A percentile compares a stretch with the other conserved stretches of the same genome.
phyloP scores from a whole-genome alignment of 352 stramenopile genomes.

The Phytopythium cucurbitacearum region DNA sequence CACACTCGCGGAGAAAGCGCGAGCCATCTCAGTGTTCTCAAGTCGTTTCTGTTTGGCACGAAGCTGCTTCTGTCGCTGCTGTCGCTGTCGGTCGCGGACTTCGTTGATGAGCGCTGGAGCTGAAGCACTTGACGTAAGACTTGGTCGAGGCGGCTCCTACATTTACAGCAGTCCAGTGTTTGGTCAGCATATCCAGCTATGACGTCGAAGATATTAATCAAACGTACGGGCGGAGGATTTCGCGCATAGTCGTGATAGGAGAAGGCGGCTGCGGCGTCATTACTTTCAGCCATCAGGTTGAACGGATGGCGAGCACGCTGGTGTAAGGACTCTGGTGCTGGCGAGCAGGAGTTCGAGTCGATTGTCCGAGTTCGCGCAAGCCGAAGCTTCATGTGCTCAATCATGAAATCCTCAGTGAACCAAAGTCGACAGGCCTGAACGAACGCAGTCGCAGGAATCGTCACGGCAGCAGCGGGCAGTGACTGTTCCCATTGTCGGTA shows the following conservation, averaged over 20 bases:
- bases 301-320: constrained; percentile 35
- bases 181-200: too few relatives aligned
- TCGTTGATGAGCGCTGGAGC: background rate
- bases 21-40: constrained; percentile 46
- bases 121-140: constrained; percentile 1
- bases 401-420: constrained; percentile 43
- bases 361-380: constrained; percentile 12
- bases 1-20: constrained; percentile 57
- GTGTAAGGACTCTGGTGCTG: constrained; percentile 15
- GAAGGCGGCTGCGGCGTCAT: constrained; percentile 36
- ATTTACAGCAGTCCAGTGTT: too few relatives aligned
- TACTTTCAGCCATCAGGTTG: constrained; percentile 30
- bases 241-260: constrained; percentile 39
- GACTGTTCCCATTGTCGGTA: constrained; percentile 64
- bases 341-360: background rate
- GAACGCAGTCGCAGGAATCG: constrained; percentile 29
- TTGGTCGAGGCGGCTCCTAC: background rate
- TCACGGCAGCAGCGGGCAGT: constrained; percentile 15
- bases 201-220: too few relatives aligned
- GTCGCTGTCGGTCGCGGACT: background rate
- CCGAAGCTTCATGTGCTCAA: constrained; percentile 24
- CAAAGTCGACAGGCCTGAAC: constrained; percentile 45
- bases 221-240: constrained; percentile 14
- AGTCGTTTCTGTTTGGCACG: constrained; percentile 23
- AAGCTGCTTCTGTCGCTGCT: constrained; percentile 22